A percentile compares a stretch with the other conserved stretches of the same genome.
phyloP scores from a whole-genome alignment of 495 filamentous ascomycete species.

The Immersiella caudata region DNA sequence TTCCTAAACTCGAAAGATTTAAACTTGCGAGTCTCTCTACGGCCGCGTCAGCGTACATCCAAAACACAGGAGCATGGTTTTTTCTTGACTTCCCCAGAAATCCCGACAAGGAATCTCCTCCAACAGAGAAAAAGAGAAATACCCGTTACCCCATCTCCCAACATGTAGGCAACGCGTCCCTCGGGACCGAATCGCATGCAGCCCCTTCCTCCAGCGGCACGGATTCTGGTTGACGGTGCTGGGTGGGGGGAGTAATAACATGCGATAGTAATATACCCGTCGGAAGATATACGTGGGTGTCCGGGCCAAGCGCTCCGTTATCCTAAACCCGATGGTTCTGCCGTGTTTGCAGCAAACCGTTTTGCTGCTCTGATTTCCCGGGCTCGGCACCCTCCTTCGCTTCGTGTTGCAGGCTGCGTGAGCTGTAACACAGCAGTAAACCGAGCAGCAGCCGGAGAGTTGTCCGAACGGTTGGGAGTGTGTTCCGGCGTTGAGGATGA shows the following conservation, averaged over 20 bases:
- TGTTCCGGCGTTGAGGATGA: background rate
- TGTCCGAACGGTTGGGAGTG: background rate
- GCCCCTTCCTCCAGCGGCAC: background rate
- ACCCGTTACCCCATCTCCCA: too few relatives aligned
- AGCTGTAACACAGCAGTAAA: background rate
- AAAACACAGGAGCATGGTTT: too few relatives aligned
- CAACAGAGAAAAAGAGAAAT: too few relatives aligned
- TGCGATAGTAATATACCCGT: background rate
- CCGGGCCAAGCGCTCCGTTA: background rate
- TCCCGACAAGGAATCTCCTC: too few relatives aligned
- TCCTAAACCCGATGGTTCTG: background rate
- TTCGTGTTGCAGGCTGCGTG: background rate
- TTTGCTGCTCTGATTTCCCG: background rate
- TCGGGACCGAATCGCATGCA: too few relatives aligned
- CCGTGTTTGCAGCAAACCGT: background rate
- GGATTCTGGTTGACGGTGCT: background rate
- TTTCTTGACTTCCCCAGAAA: too few relatives aligned
- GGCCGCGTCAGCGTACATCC: too few relatives aligned
- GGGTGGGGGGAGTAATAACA: background rate
- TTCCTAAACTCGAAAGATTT: too few relatives aligned
- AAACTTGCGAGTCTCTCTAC: too few relatives aligned
- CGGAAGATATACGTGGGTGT: background rate
- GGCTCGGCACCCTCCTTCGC: background rate
- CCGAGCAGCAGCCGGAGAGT: background rate
- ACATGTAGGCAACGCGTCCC: too few relatives aligned